phyloP scores from a whole-genome alignment of 306 rosid species.

The Gillenia trifoliata region DNA sequence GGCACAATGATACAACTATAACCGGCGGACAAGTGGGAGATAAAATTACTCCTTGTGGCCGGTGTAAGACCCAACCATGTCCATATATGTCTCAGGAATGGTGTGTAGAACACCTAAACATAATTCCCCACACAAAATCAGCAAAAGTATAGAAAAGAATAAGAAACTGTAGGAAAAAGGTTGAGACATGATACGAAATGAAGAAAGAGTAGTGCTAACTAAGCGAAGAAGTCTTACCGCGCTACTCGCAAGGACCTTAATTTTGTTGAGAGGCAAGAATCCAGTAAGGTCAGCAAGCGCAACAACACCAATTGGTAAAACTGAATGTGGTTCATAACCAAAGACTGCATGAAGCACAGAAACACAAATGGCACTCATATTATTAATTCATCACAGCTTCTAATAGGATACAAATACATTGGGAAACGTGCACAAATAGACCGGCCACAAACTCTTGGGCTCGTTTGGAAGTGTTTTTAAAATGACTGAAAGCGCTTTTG shows the following conservation, averaged over 20 bases:
- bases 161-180: background rate
- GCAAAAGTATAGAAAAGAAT: conserved; percentile 5
- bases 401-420: background rate
- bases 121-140: conserved; percentile 7
- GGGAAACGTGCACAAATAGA: background rate
- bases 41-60: conserved; percentile 62
- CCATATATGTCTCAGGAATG: conserved; percentile 93
- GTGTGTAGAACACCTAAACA: conserved; percentile 75
- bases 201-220: background rate
- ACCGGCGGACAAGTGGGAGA: conserved; percentile 57
- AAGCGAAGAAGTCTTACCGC: conserved; percentile 59
- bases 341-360: conserved; percentile 49
- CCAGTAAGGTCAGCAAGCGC: conserved; percentile 80
- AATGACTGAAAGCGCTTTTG: too few relatives aligned
- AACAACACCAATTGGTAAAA: conserved; percentile 81
- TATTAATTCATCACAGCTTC: background rate
- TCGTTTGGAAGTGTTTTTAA: too few relatives aligned
- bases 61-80: conserved; percentile 91
- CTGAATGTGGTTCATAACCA: conserved; percentile 96
- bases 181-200: background rate
- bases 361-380: background rate
- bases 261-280: conserved; percentile 83
- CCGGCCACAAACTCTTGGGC: too few relatives aligned
- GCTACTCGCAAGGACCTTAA: conserved; percentile 91
- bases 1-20: conserved; percentile 87